phyloP scores from a whole-genome alignment of 345 rosid genomes.

The Firmiana major region DNA sequence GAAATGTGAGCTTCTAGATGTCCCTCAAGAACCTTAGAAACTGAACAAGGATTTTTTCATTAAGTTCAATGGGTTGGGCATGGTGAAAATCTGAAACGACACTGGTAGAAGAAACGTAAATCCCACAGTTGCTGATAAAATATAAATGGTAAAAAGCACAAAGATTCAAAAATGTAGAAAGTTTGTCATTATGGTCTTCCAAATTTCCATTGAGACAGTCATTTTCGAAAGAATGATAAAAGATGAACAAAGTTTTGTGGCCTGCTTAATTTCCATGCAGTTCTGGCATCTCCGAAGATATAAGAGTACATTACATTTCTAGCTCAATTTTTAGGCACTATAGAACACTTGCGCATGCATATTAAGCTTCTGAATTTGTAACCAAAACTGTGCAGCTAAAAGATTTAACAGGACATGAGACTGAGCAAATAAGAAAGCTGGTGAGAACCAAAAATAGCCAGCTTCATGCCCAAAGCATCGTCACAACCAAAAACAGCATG shows the following conservation, averaged over 20 bases:
- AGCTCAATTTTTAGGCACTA: not conserved
- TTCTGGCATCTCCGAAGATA: not conserved
- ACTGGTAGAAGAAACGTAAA: not conserved
- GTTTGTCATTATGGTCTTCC: not conserved
- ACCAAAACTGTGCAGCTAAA: not conserved
- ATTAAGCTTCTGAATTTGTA: not conserved
- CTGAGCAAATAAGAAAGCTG: not conserved
- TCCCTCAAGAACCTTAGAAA: no score
- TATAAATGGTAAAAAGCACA: not conserved
- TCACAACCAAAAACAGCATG: slow-evolving; percentile 54
- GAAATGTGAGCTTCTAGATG: no score
- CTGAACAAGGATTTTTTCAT: no score
- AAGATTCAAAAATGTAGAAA: not conserved
- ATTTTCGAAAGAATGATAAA: not conserved
- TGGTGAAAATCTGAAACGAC: not conserved
- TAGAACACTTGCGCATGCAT: not conserved
- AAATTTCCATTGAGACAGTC: not conserved
- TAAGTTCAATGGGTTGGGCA: not conserved
- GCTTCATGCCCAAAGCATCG: slow-evolving; percentile 59
- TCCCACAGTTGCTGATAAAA: not conserved
- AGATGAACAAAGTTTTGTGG: not conserved
- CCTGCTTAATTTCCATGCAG: not conserved
- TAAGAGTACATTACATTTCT: not conserved
- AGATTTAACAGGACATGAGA: not conserved
- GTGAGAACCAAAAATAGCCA: not conserved